Conservation (phyloP, 2,329 filamentous ascomycete genomes). For the Cercospora sojina region DNA sequence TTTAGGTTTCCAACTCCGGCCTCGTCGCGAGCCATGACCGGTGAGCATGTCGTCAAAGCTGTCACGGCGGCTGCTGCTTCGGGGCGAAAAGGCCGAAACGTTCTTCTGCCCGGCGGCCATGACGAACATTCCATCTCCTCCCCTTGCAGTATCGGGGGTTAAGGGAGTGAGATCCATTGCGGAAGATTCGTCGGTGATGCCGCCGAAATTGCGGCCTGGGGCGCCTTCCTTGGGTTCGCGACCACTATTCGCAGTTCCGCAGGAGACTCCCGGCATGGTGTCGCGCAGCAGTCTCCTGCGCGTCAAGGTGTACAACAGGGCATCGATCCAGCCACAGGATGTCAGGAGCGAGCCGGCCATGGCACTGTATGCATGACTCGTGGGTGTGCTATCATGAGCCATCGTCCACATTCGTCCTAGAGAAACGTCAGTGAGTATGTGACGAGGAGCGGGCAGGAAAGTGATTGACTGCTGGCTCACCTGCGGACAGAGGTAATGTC, state of each 20-base stretch:
- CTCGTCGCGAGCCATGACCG: neutral
- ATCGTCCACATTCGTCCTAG: constrained; percentile 62
- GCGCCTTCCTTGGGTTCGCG: constrained; percentile 31
- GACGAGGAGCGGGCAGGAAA: neutral
- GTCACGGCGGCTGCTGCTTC: neutral
- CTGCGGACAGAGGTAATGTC: constrained; percentile 62
- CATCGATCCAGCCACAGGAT: constrained; percentile 59
- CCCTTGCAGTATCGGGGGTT: neutral
- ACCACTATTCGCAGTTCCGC: constrained; percentile 15
- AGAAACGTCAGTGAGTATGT: neutral
- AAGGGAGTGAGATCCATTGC: neutral
- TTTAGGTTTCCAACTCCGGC: neutral
- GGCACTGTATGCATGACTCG: constrained; percentile 47
- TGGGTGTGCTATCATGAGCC: constrained; percentile 45
- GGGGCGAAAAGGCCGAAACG: neutral
- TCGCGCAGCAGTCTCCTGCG: constrained; percentile 55
- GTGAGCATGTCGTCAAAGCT: neutral
- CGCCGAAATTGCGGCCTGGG: constrained; percentile 33
- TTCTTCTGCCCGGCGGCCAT: neutral
- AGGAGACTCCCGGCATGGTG: constrained; percentile 30
- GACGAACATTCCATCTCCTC: neutral
- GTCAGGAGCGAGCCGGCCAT: constrained; percentile 57
- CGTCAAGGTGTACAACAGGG: constrained; percentile 58
- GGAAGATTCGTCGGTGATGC: neutral
- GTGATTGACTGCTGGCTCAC: neutral